Base-by-base conservation (phyloP, 140 eudicot genomes). In the Senecio squalidus region DNA sequence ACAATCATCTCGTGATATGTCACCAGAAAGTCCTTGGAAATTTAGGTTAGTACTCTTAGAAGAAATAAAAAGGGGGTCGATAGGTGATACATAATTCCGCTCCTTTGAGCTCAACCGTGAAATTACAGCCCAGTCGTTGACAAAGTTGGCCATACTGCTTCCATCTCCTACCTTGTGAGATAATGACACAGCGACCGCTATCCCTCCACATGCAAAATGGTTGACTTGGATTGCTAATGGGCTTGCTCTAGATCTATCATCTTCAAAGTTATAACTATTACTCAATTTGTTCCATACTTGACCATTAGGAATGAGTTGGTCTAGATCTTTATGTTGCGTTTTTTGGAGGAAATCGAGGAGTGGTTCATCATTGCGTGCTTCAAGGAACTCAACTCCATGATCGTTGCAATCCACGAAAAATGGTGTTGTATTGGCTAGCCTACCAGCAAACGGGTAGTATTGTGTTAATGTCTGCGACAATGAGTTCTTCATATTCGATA, bases 361-460 rank as follows among this genome's bases (percentile, higher is more conserved):
- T 16, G 51, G 24, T 16, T 45, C 5, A 24, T 45, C 24, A 17
- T 45, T 45, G 6, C 22, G 16, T 45, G 51, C 51, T 45, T 45
- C 51, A 45, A 45, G 18, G 51, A 45, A 45, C 51, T 45, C 51
- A 45, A 51, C 17, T 26, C 58, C 58, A 7, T 26, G 36, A 14
- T 51, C 58, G 25, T 26, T 51, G 17, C 58, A 51, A 26, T 51
- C 58, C 0, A 51, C 0, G 7, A 5, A 3, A 3, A 16, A 10
- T 6, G 36, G 58, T 13, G 34, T 6, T 10, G 0, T 25, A 15
- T 45, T 45, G 0, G 23, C 24, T 26, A 51, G 8, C 25, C 38
- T 51, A 14, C 58, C 58, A 25, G 58, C 38, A n/a, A 51, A 51
- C 1, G 58, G 58, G 11, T 51, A 51, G 36, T 24, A 51, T 6